Evolutionary conservation across 768 basidiomycete species (phyloP), one percentile per base, ranked within the genome.

Genomic region (Pholiota conissans): DNA sequence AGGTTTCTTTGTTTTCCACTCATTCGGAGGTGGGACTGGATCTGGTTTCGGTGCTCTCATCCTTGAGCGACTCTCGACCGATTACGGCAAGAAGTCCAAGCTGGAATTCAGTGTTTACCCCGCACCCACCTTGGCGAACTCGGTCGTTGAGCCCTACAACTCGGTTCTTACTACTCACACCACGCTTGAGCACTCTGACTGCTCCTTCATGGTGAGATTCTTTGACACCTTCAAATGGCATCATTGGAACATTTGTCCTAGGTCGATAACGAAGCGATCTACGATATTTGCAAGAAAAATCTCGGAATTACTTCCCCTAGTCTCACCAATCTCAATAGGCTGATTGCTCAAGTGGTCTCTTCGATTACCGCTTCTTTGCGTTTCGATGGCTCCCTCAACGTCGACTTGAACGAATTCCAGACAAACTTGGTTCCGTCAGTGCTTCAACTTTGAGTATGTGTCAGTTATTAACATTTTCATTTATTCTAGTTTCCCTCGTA

Each of bases 1-100:
- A 74, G 96, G 96, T 60, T 99, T 98, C 83, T 98, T 98, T 72
- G 94, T 97, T 66, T 98, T 98, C 88, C 96, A 98, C 81, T 99
- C 96, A 49, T 98, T 99, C 74, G 96, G 96, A 73, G 96, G 96
- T 69, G 96, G 96, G 75, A 98, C 96, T 61, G 96, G 96, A 61
- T 99, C 96, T 57, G 96, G 96, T 63, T 96, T 99, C 71, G 96
- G 96, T 67, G 95, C 96, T 51, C 85, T 98, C 64, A 84, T 98
- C 52, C 86, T 99, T 58, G 96, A 98, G 77, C 87, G 91, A 63
- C 86, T 99, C 52, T 95, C 95, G 16, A 90, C 90, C 57, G 96
- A 99, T 74, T 99, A 97, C 66, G 96, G 96, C 72, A 99, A 98
- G 79, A 99, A 98, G 79, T 95, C 92, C 55, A 98, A 98, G 81